A percentile compares a stretch with the other conserved stretches of the same genome.
Evolutionary conservation across 495 filamentous ascomycete species (phyloP).

Genomic region (Gamarada debralockiae): DNA sequence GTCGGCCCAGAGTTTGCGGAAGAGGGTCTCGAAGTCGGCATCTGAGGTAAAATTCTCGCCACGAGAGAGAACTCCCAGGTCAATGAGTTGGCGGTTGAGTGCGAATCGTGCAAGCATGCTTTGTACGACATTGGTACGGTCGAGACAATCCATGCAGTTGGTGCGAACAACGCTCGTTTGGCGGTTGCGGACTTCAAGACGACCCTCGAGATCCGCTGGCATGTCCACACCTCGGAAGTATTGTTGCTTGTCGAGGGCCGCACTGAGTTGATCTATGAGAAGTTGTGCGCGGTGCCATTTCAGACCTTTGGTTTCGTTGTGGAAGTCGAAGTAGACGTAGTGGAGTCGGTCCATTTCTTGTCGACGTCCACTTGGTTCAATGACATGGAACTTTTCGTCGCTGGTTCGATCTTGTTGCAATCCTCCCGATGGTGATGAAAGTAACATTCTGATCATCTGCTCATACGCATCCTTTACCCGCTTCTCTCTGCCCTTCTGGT

Average conservation of each 20-base stretch:
- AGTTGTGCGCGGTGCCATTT: conserved; percentile 89
- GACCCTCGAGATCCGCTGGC: conserved; percentile 64
- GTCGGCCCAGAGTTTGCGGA: conserved; percentile 96
- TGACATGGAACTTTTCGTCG: conserved; percentile 73
- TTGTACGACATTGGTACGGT: conserved; percentile 96
- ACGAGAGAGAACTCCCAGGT: conserved; percentile 67
- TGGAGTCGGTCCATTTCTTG: conserved; percentile 77
- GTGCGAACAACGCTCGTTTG: conserved; percentile 90
- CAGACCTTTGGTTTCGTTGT: conserved; percentile 92
- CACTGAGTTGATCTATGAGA: conserved; percentile 73
- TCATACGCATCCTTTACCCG: conserved; percentile 90
- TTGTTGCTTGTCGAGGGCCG: conserved; percentile 66
- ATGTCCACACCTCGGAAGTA: conserved; percentile 92
- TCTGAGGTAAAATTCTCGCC: conserved; percentile 67
- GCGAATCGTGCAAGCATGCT: conserved; percentile 88
- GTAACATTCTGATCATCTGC: conserved; percentile 70
- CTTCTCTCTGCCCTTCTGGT: conserved; percentile 86
- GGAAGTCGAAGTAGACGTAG: conserved; percentile 97
- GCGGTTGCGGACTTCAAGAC: conserved; percentile 69
- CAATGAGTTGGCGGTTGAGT: conserved; percentile 79
- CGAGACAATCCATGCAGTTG: conserved; percentile 99
- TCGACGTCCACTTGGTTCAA: conserved; percentile 60
- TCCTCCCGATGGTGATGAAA: conserved; percentile 59
- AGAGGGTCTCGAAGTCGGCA: conserved; percentile 73
- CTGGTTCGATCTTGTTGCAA: conserved; percentile 49